Base-by-base conservation (phyloP, 179 eudicot species). In the Monotropa hypopitys region DNA sequence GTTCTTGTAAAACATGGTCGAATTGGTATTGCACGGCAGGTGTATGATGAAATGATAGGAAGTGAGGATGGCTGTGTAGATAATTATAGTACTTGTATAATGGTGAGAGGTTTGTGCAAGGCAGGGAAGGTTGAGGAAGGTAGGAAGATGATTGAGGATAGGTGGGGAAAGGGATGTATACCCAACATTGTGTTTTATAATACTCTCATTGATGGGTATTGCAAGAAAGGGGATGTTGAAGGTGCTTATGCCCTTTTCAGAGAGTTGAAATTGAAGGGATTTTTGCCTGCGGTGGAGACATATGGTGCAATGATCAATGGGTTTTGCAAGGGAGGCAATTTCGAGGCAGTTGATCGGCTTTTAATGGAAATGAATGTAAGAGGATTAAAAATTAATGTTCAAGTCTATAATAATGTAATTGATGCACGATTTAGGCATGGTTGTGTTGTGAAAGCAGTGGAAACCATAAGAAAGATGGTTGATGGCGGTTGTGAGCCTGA, bases 131-230 rank as follows among this genome's bases (percentile, higher is more conserved):
- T 95, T 68, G 89, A 95, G 83, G 88, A 95, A 70, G 99, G 87
- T 57, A 85, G 82, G 70, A 89, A 83, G 71, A 74, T 95, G 85
- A 90, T 93, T 77, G 97, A 91, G 83, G 90, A 84, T 40, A 87
- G 91, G 81, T 95, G 95, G 97, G 97, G 95, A 53, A 82, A 81
- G 77, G 89, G 89, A 63, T 89, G 98, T 30, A 81, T 89, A 32
- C 99, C 99, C 6, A 90, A 93, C 84, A 81, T 93, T 5, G 97
- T 95, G 53, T 90, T 95, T 65, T 93, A 90, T 75, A 95, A 93
- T 81, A 84, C 84, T 2, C 89, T 93, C 7, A 88, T 95, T 69
- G 87, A 89, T 83, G 99, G 99, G 51, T 93, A 88, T 83, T 89
- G 92, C 75, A 88, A 80, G 87, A 91, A 70, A 80, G 93, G 95